Evolutionary conservation across 2,329 filamentous ascomycete genomes (phyloP).

Genomic region (Phialophora macrospora): DNA sequence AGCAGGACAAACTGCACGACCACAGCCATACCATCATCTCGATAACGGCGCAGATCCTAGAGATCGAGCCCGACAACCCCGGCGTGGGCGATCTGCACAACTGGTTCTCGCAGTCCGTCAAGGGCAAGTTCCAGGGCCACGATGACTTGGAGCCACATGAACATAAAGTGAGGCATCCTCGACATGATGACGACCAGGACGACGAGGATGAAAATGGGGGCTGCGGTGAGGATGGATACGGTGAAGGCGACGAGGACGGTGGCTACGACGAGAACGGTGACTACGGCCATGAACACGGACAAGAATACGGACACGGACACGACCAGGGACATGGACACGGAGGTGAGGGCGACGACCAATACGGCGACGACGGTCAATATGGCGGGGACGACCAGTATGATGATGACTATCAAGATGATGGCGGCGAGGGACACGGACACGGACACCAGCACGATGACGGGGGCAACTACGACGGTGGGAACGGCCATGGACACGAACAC

Average conservation of each 20-base stretch:
- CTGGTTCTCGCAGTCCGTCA: no score
- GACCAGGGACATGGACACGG: conserved; percentile 42
- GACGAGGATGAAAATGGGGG: background rate
- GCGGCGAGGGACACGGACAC: background rate
- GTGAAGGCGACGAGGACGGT: background rate
- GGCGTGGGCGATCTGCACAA: no score
- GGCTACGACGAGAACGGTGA: conserved; percentile 35
- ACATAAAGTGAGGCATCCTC: no score
- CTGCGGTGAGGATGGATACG: background rate
- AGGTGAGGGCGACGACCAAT: background rate
- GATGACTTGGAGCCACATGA: no score
- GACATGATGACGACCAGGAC: no score
- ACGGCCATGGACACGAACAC: conserved; percentile 53
- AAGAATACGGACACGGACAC: conserved; percentile 51
- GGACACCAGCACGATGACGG: background rate
- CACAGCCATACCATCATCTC: no score
- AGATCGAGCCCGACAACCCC: no score
- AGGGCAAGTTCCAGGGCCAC: no score
- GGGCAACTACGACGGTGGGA: conserved; percentile 30
- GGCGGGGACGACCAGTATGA: background rate
- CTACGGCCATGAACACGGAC: conserved; percentile 44
- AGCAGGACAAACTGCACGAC: no score
- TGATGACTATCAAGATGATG: background rate
- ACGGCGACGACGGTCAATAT: background rate
- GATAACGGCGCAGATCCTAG: no score